Conservation (phyloP, 768 basidiomycete species). For the Tricholoma matsutake region DNA sequence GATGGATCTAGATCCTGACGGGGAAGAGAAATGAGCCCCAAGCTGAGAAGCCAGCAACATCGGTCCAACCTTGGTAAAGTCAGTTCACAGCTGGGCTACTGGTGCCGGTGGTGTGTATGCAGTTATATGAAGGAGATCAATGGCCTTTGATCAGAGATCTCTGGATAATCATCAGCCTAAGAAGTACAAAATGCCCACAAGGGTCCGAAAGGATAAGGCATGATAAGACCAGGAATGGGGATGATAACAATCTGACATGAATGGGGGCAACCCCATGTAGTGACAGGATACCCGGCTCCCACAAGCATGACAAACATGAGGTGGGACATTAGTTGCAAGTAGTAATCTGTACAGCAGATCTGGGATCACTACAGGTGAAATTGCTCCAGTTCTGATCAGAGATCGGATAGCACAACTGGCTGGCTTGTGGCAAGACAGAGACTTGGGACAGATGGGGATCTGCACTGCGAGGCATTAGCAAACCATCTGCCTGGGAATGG, state of each 20-base stretch:
- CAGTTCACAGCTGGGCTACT: neutral
- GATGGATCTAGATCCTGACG: no score
- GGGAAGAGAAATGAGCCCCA: no score
- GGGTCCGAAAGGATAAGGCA: neutral
- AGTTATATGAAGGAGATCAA: neutral
- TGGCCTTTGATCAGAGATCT: no score
- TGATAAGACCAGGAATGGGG: neutral
- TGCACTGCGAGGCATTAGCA: neutral
- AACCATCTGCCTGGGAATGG: slow-evolving; percentile 10
- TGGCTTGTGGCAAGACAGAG: no score
- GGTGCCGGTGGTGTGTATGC: neutral
- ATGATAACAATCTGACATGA: neutral
- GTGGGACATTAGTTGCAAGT: no score
- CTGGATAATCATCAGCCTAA: no score
- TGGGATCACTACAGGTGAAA: no score
- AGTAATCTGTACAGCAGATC: no score
- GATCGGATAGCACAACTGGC: no score
- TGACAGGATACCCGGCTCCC: neutral
- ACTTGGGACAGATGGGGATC: neutral
- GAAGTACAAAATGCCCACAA: no score
- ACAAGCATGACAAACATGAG: neutral
- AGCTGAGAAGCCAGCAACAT: neutral
- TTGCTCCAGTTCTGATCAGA: no score
- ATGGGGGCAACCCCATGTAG: no score
- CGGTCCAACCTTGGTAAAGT: neutral